Evolutionary conservation across 1,284 basidiomycete genomes (phyloP).

Genomic region (Peniophora sp.): DNA sequence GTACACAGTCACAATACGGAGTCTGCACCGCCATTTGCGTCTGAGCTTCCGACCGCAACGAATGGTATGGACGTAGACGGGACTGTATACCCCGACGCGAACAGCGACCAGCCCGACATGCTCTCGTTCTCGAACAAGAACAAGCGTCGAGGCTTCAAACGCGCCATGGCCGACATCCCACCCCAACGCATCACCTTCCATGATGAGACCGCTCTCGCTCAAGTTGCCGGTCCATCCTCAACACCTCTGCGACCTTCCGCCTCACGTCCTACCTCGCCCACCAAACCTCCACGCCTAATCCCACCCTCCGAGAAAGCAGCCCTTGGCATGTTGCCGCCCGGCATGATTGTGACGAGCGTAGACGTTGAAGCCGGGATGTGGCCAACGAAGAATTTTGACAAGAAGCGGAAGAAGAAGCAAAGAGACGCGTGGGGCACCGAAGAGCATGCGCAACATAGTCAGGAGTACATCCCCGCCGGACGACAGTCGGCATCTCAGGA

Average conservation of each 20-base stretch:
- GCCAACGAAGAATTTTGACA: conserved; percentile 9
- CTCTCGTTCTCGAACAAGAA: conserved; percentile 64
- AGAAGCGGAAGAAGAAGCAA: conserved; percentile 20
- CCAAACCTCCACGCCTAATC: conserved; percentile 32
- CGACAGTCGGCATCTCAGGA: conserved; percentile 11
- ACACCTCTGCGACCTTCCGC: neutral
- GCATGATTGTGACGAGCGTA: conserved; percentile 60
- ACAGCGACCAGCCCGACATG: conserved; percentile 32
- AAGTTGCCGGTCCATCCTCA: conserved; percentile 6
- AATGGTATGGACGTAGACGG: no score
- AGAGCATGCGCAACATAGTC: no score
- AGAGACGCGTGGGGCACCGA: conserved; percentile 10
- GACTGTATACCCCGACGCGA: neutral
- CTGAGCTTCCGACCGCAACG: no score
- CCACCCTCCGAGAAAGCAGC: conserved; percentile 59
- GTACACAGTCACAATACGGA: neutral
- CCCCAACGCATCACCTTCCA: conserved; percentile 55
- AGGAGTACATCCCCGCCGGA: conserved; percentile 14
- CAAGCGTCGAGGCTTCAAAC: conserved; percentile 61
- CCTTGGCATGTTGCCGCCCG: conserved; percentile 40
- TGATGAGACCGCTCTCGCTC: conserved; percentile 13
- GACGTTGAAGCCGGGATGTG: conserved; percentile 49
- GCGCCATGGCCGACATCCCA: conserved; percentile 36
- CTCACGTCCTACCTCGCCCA: conserved; percentile 8
- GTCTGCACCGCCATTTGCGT: no score